Evolutionary conservation across 169 alveolate genomes (phyloP).

Genomic region (Amoebophrya sp.): DNA sequence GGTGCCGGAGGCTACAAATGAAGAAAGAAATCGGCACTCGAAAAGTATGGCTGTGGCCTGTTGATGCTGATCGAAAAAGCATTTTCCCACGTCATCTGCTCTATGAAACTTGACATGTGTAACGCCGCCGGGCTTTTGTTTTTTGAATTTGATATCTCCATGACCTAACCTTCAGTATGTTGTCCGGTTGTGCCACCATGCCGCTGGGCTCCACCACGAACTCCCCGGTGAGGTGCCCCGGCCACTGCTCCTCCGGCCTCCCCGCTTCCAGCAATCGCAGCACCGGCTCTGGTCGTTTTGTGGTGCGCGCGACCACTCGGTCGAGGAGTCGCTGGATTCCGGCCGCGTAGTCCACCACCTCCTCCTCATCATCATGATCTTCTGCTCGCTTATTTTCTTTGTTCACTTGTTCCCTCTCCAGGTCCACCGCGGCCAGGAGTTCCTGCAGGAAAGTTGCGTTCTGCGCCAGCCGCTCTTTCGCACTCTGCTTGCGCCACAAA

Average conservation of each 20-base stretch:
- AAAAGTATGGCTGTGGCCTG: too few relatives aligned
- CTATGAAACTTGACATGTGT: too few relatives aligned
- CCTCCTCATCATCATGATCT: neutral
- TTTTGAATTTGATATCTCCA: too few relatives aligned
- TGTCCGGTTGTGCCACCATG: neutral
- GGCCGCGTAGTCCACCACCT: neutral
- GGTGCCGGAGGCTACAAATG: too few relatives aligned
- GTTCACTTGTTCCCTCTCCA: too few relatives aligned
- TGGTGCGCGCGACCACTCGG: neutral
- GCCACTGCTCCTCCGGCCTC: neutral
- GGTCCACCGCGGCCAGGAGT: neutral
- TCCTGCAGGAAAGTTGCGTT: neutral
- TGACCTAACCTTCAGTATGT: too few relatives aligned
- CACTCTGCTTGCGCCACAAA: neutral
- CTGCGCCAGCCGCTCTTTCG: neutral
- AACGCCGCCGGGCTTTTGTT: too few relatives aligned
- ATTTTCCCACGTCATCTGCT: too few relatives aligned
- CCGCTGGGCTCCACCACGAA: neutral
- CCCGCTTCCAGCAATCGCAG: neutral
- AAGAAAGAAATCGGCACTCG: too few relatives aligned
- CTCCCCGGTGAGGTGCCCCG: neutral
- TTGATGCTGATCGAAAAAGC: too few relatives aligned
- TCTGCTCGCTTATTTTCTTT: neutral
- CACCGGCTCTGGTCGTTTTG: neutral
- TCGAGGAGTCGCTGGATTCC: neutral